Evolutionary conservation across 257 asterid species (phyloP).

Genomic region (Ligustrum vulgare): DNA sequence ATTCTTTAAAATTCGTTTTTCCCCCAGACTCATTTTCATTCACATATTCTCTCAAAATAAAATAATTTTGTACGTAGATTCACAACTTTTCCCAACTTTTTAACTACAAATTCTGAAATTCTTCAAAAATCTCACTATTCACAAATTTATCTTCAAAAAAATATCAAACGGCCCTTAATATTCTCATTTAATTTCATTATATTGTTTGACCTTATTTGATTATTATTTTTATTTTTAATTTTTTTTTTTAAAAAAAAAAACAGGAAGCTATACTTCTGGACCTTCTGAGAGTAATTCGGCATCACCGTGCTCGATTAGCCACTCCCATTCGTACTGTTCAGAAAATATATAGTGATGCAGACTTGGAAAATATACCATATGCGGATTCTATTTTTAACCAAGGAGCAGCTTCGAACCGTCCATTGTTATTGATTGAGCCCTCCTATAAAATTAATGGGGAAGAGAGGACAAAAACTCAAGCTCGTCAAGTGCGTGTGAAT

Average conservation of each 20-base stretch:
- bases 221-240: background rate
- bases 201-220: background rate
- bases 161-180: background rate
- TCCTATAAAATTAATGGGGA: constrained; percentile 78
- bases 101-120: no score
- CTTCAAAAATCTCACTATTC: no score
- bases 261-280: constrained; percentile 91
- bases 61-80: no score
- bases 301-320: constrained; percentile 96
- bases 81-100: no score
- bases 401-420: constrained; percentile 64
- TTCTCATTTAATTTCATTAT: constrained; percentile 3
- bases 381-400: constrained; percentile 57
- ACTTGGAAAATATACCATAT: constrained; percentile 72
- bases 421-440: constrained; percentile 68
- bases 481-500: constrained; percentile 48
- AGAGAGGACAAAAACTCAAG: constrained; percentile 61
- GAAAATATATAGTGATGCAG: constrained; percentile 75
- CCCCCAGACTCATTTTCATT: no score
- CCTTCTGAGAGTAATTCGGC: constrained; percentile 89
- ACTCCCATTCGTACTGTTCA: constrained; percentile 98
- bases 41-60: no score
- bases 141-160: no score
- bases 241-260: constrained; percentile 23
- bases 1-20: no score